Evolutionary conservation across 2,329 filamentous ascomycete genomes (phyloP).

Genomic region (Tolypocladium inflatum): DNA sequence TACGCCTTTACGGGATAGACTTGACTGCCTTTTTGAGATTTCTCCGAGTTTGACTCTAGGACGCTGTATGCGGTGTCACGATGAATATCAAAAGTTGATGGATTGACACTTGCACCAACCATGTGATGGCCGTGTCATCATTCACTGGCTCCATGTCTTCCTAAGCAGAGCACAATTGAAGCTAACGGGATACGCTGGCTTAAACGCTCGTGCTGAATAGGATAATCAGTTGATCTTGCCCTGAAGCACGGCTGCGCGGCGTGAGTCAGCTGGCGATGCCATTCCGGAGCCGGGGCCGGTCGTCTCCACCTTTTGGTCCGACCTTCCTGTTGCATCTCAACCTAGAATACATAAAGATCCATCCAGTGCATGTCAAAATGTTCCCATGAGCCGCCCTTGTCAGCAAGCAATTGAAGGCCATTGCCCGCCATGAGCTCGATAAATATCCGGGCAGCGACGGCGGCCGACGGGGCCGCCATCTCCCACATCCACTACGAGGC

Average conservation of each 20-base stretch:
- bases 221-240: background rate
- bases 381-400: background rate
- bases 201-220: background rate
- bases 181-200: background rate
- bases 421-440: background rate
- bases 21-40: constrained; percentile 15
- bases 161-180: background rate
- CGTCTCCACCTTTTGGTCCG: background rate
- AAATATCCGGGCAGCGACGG: constrained; percentile 4
- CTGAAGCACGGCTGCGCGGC: background rate
- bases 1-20: constrained; percentile 23
- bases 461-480: constrained; percentile 6
- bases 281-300: too few species aligned
- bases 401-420: background rate
- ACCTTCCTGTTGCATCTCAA: background rate
- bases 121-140: background rate
- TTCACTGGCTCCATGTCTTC: background rate
- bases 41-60: constrained; percentile 8
- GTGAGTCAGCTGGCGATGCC: background rate
- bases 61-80: background rate
- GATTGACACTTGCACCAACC: background rate
- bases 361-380: background rate
- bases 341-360: background rate
- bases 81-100: background rate
- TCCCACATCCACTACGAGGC: constrained; percentile 9